phyloP scores from a whole-genome alignment of 192 early-diverging fungal genomes.

The Coemansia asiatica region DNA sequence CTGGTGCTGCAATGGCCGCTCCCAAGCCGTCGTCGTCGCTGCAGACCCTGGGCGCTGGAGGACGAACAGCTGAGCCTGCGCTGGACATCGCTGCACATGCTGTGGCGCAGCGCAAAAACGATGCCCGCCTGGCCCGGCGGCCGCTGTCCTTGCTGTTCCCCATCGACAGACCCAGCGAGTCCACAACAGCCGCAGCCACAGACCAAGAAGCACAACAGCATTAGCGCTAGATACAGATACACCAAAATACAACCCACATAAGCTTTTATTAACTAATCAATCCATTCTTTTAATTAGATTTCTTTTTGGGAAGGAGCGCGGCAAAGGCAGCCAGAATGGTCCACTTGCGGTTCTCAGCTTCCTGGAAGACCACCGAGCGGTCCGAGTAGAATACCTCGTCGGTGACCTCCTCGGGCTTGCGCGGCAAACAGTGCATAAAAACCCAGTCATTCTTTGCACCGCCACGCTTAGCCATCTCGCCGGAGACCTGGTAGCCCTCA shows the following conservation, averaged over 20 bases:
- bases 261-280: neutral
- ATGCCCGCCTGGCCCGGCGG: constrained; percentile 24
- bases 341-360: constrained; percentile 99
- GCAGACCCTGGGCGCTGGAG: constrained; percentile 27
- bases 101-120: constrained; percentile 24
- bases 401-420: constrained; percentile 95
- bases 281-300: neutral
- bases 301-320: constrained; percentile 52
- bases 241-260: too few relatives aligned
- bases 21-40: constrained; percentile 25
- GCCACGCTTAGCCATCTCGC: constrained; percentile 74
- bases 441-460: constrained; percentile 86
- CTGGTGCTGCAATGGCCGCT: neutral
- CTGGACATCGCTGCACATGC: constrained; percentile 33
- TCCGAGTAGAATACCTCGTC: constrained; percentile 94
- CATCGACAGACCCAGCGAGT: neutral
- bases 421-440: constrained; percentile 98
- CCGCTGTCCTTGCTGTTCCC: constrained; percentile 44
- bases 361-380: constrained; percentile 91
- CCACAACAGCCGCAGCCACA: neutral
- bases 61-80: constrained; percentile 35
- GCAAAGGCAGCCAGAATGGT: constrained; percentile 88
- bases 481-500: constrained; percentile 84
- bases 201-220: too few relatives aligned
- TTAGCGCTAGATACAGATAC: too few relatives aligned